Conservation (phyloP, 306 rosid species). For the Elaeagnus macrophylla region DNA sequence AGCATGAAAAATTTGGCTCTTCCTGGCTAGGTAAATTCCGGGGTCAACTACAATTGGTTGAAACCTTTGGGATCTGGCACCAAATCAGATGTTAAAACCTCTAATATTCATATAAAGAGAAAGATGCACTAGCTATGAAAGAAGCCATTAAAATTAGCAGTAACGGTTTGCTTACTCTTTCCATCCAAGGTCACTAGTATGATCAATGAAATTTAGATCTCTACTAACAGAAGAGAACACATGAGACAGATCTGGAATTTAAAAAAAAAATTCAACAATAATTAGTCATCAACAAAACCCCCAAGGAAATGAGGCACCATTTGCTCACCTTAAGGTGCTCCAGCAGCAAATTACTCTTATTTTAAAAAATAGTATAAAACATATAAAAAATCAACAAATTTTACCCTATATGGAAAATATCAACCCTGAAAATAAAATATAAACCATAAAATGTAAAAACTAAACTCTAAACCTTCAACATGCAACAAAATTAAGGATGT, state of each 20-base stretch:
- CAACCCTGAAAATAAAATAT: too few species aligned
- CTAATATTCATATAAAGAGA: neutral
- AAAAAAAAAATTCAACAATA: too few species aligned
- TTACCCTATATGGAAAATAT: too few species aligned
- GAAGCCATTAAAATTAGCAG: neutral
- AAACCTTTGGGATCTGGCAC: slow-evolving; percentile 33
- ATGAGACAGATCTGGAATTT: slow-evolving; percentile 55
- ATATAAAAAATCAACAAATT: too few species aligned
- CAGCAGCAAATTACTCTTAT: too few species aligned
- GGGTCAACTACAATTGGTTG: slow-evolving; percentile 61
- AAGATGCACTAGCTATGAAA: neutral
- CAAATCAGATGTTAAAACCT: neutral
- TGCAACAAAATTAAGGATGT: too few species aligned
- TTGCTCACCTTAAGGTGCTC: too few species aligned
- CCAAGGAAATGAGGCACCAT: too few species aligned
- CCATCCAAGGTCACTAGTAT: slow-evolving; percentile 35
- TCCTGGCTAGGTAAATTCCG: slow-evolving; percentile 35
- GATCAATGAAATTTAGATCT: slow-evolving; percentile 54
- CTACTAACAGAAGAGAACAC: slow-evolving; percentile 50
- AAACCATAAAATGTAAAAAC: too few species aligned
- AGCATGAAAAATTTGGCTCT: slow-evolving; percentile 46
- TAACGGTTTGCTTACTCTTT: slow-evolving; percentile 39
- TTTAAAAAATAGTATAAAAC: too few species aligned
- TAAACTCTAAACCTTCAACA: too few species aligned
- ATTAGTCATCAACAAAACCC: too few species aligned